Evolutionary conservation across 306 rosid species (phyloP).

Genomic region (Medicago lupulina): DNA sequence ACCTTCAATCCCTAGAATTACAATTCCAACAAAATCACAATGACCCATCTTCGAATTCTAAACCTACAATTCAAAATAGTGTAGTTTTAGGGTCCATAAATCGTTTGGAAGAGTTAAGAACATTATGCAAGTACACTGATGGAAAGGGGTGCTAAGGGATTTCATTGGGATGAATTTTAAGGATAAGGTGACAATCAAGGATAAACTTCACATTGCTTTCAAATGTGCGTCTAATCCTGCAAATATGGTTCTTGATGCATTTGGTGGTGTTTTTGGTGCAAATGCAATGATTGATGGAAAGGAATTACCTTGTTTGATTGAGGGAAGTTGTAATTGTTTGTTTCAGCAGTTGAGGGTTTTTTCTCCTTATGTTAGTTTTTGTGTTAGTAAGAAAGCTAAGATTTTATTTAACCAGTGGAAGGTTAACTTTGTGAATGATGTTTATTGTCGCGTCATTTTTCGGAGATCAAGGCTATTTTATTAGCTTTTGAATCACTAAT

Average conservation of each 20-base stretch:
- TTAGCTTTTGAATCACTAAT: no score
- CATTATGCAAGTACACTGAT: constrained; percentile 62
- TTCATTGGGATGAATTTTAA: constrained; percentile 49
- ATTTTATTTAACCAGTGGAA: constrained; percentile 62
- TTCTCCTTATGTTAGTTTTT: constrained; percentile 43
- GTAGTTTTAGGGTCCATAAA: neutral
- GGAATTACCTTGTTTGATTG: constrained; percentile 41
- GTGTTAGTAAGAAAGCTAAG: constrained; percentile 57
- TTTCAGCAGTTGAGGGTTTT: constrained; percentile 61
- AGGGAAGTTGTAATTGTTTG: constrained; percentile 55
- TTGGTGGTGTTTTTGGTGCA: constrained; percentile 58
- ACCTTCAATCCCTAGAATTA: constrained; percentile 65
- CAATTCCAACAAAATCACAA: constrained; percentile 9
- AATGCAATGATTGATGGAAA: constrained; percentile 23
- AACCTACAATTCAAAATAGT: neutral
- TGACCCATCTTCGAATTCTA: constrained; percentile 41
- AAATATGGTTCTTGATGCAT: constrained; percentile 58
- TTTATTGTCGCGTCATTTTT: no score
- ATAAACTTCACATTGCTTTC: constrained; percentile 60
- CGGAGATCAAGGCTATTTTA: no score
- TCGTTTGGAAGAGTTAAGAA: constrained; percentile 42
- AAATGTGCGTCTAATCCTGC: constrained; percentile 61
- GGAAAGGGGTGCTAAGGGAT: constrained; percentile 65
- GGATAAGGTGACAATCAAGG: constrained; percentile 44
- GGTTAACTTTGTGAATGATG: constrained; percentile 42